These are phyloP conservation scores for Casuarina glauca DNA, from an alignment of 306 rosid species.

Conservation along the genomic window DNA sequence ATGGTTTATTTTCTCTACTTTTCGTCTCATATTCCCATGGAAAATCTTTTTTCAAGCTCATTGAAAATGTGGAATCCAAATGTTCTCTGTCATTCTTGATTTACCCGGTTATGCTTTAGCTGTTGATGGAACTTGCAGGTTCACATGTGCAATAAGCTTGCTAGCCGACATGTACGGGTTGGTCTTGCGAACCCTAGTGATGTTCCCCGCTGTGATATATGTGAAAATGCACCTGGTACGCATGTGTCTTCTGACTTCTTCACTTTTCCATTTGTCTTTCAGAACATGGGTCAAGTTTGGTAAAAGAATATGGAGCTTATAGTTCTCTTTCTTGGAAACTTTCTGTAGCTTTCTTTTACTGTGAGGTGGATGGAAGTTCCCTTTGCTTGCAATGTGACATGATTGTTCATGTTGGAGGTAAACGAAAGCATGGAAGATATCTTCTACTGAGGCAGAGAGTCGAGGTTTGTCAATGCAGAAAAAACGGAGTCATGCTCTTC, in stretches of 20 bases:
- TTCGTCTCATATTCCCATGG: background rate
- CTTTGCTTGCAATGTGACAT: constrained; percentile 97
- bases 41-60: background rate
- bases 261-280: background rate
- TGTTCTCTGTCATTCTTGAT: constrained; percentile 12
- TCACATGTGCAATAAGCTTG: constrained; percentile 95
- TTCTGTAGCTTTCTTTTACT: constrained; percentile 90
- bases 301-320: constrained; percentile 23
- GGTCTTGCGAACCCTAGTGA: constrained; percentile 95
- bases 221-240: constrained; percentile 96
- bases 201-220: constrained; percentile 89
- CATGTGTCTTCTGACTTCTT: background rate
- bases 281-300: constrained; percentile 2
- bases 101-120: constrained; percentile 20
- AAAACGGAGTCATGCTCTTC: constrained; percentile 15
- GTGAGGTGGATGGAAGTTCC: constrained; percentile 94
- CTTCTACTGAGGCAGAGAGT: constrained; percentile 92
- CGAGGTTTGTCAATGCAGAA: constrained; percentile 59
- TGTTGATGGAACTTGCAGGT: constrained; percentile 55
- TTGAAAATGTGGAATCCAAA: constrained; percentile 21
- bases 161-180: constrained; percentile 93
- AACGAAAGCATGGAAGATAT: constrained; percentile 96
- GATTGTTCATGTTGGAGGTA: constrained; percentile 97
- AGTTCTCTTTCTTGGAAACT: constrained; percentile 30
- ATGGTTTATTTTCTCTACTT: background rate